Evolutionary conservation across 345 rosid species (phyloP).

Genomic region (Pugionium cornutum): DNA sequence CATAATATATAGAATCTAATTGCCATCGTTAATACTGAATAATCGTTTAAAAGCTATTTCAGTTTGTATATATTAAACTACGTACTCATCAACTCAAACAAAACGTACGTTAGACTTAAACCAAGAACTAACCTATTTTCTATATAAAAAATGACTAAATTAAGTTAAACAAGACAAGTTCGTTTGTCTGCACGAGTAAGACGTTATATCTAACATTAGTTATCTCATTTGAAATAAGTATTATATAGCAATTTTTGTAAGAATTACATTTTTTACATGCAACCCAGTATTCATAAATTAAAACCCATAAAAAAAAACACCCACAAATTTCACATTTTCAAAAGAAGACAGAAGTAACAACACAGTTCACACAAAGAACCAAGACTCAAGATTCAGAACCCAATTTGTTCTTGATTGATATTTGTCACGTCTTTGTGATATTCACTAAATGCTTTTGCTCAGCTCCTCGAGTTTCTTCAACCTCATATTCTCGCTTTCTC

Average conservation of each 20-base stretch:
- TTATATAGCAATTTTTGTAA: not conserved
- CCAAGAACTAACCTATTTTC: too few species aligned
- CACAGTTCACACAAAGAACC: slow-evolving; percentile 1
- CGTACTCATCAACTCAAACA: too few species aligned
- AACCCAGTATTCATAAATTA: slow-evolving; percentile 9
- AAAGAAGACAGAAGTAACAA: not conserved
- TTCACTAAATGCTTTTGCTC: slow-evolving; percentile 52
- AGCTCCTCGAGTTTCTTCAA: slow-evolving; percentile 90
- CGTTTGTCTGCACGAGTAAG: slow-evolving; percentile 9
- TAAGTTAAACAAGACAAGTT: not conserved
- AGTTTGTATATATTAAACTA: too few species aligned
- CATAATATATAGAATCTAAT: not conserved
- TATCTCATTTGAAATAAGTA: not conserved
- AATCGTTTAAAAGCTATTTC: too few species aligned
- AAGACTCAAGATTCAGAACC: not conserved
- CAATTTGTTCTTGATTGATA: slow-evolving; percentile 11
- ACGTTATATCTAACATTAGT: not conserved
- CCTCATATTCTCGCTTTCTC: slow-evolving; percentile 81
- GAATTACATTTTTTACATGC: not conserved
- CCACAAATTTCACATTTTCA: slow-evolving; percentile 14
- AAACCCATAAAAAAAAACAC: not conserved
- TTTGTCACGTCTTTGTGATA: slow-evolving; percentile 16
- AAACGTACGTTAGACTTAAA: too few species aligned
- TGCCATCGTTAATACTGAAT: not conserved
- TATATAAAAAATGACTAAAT: too few species aligned